Conservation (phyloP, 495 filamentous ascomycete species). For the Hyphodiscus hymeniophilus region DNA sequence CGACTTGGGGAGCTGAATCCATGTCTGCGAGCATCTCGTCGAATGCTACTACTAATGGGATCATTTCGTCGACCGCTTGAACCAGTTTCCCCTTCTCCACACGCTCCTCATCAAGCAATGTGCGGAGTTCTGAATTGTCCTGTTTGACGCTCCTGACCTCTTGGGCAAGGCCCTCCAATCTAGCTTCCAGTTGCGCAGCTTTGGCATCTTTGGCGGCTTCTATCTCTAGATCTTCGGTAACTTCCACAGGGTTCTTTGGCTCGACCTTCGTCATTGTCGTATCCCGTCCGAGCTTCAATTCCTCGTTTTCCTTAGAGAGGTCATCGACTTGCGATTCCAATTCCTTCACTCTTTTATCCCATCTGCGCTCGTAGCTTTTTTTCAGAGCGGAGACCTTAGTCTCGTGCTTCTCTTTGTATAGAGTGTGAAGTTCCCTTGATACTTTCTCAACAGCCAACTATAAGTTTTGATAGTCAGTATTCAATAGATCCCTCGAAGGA, state of each 20-base stretch:
- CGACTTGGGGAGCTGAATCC: slow-evolving; percentile 2
- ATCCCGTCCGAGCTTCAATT: slow-evolving; percentile 55
- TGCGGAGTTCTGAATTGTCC: slow-evolving; percentile 55
- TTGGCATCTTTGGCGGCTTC: slow-evolving; percentile 42
- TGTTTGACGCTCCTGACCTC: slow-evolving; percentile 57
- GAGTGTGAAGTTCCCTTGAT: slow-evolving; percentile 75
- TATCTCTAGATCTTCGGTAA: slow-evolving; percentile 39
- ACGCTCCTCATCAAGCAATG: slow-evolving; percentile 66
- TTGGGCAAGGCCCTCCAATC: slow-evolving; percentile 60
- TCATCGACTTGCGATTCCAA: slow-evolving; percentile 63
- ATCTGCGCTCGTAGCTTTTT: slow-evolving; percentile 85
- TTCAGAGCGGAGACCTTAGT: slow-evolving; percentile 89
- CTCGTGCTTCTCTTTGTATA: slow-evolving; percentile 98
- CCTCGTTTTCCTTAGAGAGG: slow-evolving; percentile 63
- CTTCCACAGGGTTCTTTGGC: slow-evolving; percentile 34
- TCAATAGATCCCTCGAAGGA: too few relatives aligned
- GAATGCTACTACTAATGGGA: slow-evolving; percentile 36
- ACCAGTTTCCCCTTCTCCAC: slow-evolving; percentile 92
- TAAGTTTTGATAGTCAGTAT: too few relatives aligned
- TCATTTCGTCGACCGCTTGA: slow-evolving; percentile 86
- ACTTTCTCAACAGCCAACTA: slow-evolving; percentile 80
- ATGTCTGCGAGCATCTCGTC: slow-evolving; percentile 23
- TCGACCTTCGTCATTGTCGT: slow-evolving; percentile 52
- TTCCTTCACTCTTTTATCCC: slow-evolving; percentile 75
- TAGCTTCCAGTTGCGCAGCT: slow-evolving; percentile 52